Base-by-base conservation (phyloP, 2,329 filamentous ascomycete genomes). In the Bretziella fagacearum region DNA sequence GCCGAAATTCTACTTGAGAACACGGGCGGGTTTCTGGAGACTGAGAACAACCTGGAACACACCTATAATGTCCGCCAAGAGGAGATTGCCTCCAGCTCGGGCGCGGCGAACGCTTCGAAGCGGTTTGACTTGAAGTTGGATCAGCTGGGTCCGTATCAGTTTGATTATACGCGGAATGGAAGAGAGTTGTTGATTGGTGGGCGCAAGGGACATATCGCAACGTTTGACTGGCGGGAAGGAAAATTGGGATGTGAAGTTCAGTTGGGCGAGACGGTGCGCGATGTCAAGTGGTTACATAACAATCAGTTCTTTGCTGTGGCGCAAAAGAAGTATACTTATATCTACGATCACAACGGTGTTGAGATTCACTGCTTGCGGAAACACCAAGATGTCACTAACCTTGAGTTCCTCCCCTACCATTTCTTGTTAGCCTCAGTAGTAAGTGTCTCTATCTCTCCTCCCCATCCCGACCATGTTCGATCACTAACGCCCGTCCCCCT, bases 331-430 rank as follows among this genome's bases (percentile, higher is more conserved):
- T 81, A 91, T 55, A 84, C 91, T 53, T 98, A 94, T 65, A 95
- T 98, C 54, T 98, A 98, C 66, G 91, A 95, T 57, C 71, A 77
- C 49, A 75, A 84, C 48, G 91, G 91, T 44, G 83, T 95, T 17
- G 91, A 98, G 65, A 66, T 98, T 47, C 91, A 98, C 61, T 87
- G 84, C 59, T 65, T 98, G 58, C 79, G 79, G 62, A 91, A 91
- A 61, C 89, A 94, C 60, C 74, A 84, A 52, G 91, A 98, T 61
- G 84, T 93, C 11, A 81, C 83, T 10, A 81, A 93, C 61, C 85
- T 98, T 72, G 85, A 96, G 62, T 98, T 95, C 59, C 67, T 96
- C 11, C 89, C 89, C 1, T 96, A 95, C 59, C 91, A 98, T 61
- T 98, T 93, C 61, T 75, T 98, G 35, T 71, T 98, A 42, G 83